Base-by-base conservation (phyloP, 352 stramenopile species). In the Pythium sukuiense region DNA sequence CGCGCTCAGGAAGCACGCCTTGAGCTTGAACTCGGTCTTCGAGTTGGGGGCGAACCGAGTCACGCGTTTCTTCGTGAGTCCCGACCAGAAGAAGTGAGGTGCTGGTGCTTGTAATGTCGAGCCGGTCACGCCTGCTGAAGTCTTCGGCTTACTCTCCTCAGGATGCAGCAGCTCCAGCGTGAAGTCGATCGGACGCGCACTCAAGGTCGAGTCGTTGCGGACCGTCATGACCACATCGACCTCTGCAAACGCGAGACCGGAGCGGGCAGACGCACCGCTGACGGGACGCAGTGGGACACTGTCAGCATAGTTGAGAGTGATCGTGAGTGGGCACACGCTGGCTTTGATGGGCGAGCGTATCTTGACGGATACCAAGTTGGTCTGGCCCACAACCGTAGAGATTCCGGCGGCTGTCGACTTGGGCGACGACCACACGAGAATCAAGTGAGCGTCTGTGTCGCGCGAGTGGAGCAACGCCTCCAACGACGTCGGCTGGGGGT, bases 61-160 rank as follows among this genome's bases (percentile, higher is more conserved):
- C 29, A 94, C 57, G 9, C 69, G 83, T 62, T 94, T 92, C 64
- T 87, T 92, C 20, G 84, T 93, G 32, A 88, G 65, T 9, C 86
- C 87, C 1, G 80, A 76, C 87, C 87, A 96, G 63, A 92, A 93
- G 61, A 93, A 91, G 58, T 85, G 78, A 20, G 87, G 83, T 4
- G 82, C 76, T 16, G 79, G 67, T 20, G 62, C 71, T 3, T 59
- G 41, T 27, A 39, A 8, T 6, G n/a, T 41, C 7, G 56, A 45
- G 33, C 26, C 59, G 2, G 55, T 52, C 13, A 43, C 16, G 16
- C 13, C 29, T 3, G 49, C 30, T 18, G 52, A 29, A 7, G 64
- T 66, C 41, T 39, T 41, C 3, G 76, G 69, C 46, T 88, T 81
- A 54, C 64, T 69, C 69, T 95, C 82, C 53, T 90, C 77, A 2